Evolutionary conservation across 805 yeast species (phyloP), one percentile per base, ranked within the genome.

Genomic region (Candida michaelii): DNA sequence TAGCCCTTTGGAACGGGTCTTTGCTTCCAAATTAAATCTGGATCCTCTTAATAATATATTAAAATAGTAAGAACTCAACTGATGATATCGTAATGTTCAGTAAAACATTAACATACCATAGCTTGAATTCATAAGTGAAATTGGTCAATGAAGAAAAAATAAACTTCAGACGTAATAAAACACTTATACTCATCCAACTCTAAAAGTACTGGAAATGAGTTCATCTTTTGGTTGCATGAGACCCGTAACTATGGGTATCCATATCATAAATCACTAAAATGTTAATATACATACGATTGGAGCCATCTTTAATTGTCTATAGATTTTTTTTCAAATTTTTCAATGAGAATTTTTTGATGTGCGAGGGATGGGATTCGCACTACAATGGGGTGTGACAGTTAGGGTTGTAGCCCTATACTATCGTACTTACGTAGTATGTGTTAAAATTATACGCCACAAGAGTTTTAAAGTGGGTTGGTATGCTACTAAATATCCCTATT

Each of bases 241-340:
- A 56, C 67, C 69, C 69, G 66, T 57, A 40, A 62, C 44, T 52
- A 55, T 63, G 65, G 60, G 65, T 64, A 68, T 71, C 31, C 27
- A 13, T 32, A 25, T 32, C 27, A 36, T 68, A n/a, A 7, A 23
- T 34, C 37, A 19, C 47, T 40, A 40, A 15, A 47, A 35, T 21
- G 53, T 43, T 54, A 49, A 48, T 53, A 59, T 67, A 85, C 93
- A 74, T 85, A 85, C 93, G 74, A 82, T 84, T 83, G 95, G 95
- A 82, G 95, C 95, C 95, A 86, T 85, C 78, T 36, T 36, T 34
- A 35, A 25, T 17, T 35, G 17, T 25, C 16, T 11, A 36, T n/a
- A 25, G 29, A 30, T 5, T 27, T 27, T 27, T 27, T 27, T 36
- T 36, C 25, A 27, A 27, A 23, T 15, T 34, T 27, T 24, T 40